Evolutionary conservation across 2,329 filamentous ascomycete species (phyloP).

Genomic region (Tetracladium maxilliforme): DNA sequence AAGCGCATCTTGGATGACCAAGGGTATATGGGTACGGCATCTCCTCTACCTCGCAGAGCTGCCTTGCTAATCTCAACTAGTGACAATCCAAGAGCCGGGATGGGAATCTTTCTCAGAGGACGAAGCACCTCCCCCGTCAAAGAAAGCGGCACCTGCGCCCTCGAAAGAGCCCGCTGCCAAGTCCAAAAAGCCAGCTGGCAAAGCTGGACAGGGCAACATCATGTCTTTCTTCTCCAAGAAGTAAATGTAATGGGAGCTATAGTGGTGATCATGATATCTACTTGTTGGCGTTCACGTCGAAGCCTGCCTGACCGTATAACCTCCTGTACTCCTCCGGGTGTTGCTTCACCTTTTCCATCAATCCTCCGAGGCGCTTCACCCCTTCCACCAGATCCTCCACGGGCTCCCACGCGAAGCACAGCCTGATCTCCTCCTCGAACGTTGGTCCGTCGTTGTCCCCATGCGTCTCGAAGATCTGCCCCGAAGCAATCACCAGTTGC

Average conservation of each 20-base stretch:
- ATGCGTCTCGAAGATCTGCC: slow-evolving; percentile 53
- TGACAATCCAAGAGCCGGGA: slow-evolving; percentile 68
- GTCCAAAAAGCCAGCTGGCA: slow-evolving; percentile 39
- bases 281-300: too few relatives aligned
- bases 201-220: slow-evolving; percentile 62
- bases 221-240: slow-evolving; percentile 91
- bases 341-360: too few relatives aligned
- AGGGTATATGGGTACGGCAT: slow-evolving; percentile 64
- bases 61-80: slow-evolving; percentile 25
- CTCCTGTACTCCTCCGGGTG: too few relatives aligned
- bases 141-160: slow-evolving; percentile 29
- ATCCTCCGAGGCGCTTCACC: slow-evolving; percentile 48
- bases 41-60: slow-evolving; percentile 2
- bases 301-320: too few relatives aligned
- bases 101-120: slow-evolving; percentile 96
- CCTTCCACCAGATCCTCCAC: slow-evolving; percentile 52
- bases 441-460: slow-evolving; percentile 34
- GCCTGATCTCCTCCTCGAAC: slow-evolving; percentile 45
- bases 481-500: slow-evolving; percentile 52
- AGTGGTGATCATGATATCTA: too few relatives aligned
- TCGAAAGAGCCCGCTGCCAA: slow-evolving; percentile 28
- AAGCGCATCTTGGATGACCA: slow-evolving; percentile 77
- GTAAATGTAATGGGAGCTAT: too few relatives aligned
- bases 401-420: slow-evolving; percentile 63
- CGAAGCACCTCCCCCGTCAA: slow-evolving; percentile 35